A percentile compares a stretch with the other conserved stretches of the same genome.
phyloP scores from a whole-genome alignment of 2,329 filamentous ascomycete species.

The Cytospora piceicola region DNA sequence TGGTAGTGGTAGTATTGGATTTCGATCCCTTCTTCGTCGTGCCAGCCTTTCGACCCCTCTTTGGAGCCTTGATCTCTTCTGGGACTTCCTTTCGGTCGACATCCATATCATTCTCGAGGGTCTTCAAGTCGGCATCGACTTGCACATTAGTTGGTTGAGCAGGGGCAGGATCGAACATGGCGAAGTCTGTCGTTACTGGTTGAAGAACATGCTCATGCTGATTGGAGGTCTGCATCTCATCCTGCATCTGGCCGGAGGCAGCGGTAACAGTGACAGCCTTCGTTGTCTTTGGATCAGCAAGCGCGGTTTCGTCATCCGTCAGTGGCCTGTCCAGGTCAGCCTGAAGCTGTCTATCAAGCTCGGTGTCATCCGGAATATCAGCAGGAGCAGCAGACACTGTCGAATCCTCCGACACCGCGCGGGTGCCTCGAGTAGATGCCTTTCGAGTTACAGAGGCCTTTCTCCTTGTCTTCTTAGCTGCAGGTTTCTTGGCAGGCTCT shows the following conservation, averaged over 20 bases:
- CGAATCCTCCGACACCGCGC: slow-evolving; percentile 48
- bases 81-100: slow-evolving; percentile 40
- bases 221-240: slow-evolving; percentile 34
- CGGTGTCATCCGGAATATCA: slow-evolving; percentile 62
- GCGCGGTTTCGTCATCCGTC: slow-evolving; percentile 57
- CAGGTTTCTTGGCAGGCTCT: slow-evolving; percentile 38
- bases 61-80: slow-evolving; percentile 51
- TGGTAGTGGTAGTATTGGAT: slow-evolving; percentile 43
- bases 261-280: slow-evolving; percentile 29
- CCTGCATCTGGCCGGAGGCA: slow-evolving; percentile 37
- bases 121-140: slow-evolving; percentile 55
- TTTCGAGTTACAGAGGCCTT: slow-evolving; percentile 50
- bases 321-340: slow-evolving; percentile 64
- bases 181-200: slow-evolving; percentile 44
- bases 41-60: slow-evolving; percentile 59
- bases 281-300: slow-evolving; percentile 52
- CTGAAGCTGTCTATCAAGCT: slow-evolving; percentile 68
- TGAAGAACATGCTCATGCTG: slow-evolving; percentile 31
- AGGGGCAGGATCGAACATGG: slow-evolving; percentile 58
- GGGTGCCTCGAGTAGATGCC: slow-evolving; percentile 41
- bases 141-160: slow-evolving; percentile 50
- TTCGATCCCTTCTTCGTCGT: slow-evolving; percentile 57
- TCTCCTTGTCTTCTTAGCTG: slow-evolving; percentile 48
- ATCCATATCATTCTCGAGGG: slow-evolving; percentile 55
- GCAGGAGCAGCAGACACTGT: slow-evolving; percentile 46